Evolutionary conservation across 192 early-diverging fungal genomes (phyloP), one percentile per base, ranked within the genome.

Genomic region (Allomyces macrogynus): DNA sequence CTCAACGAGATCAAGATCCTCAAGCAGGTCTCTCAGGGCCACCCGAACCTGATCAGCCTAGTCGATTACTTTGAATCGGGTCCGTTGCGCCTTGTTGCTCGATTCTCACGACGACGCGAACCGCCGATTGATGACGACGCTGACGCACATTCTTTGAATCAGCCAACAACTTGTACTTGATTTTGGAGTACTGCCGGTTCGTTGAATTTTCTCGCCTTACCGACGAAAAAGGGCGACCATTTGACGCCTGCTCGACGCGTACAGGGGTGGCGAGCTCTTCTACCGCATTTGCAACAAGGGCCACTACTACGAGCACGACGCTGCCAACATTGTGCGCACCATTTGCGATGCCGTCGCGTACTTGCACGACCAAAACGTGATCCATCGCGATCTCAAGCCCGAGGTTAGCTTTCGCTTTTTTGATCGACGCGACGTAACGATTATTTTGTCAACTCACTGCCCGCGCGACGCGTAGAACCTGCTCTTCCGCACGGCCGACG

Each of bases 211-310:
- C n/a, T n/a, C n/a, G n/a, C n/a, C n/a, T n/a, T n/a, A n/a, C n/a
- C n/a, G n/a, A n/a, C n/a, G n/a, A n/a, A n/a, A n/a, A n/a, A n/a
- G n/a, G n/a, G n/a, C n/a, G n/a, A n/a, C 8, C 32, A 40, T 40
- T 40, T 40, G 32, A 40, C 32, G 32, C 32, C 32, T 7, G 8
- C 32, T 40, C 7, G 32, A 40, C 72, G 86, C 62, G 26, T 86
- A 84, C 27, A 80, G 78, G 8, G 95, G 95, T 40, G 93, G 93
- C 24, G 95, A 99, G 74, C 74, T 99, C 26, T 96, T 95, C 72
- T 88, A 95, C 68, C 77, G 87, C 40, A 88, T 98, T 64, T 81
- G 72, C 68, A 78, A 72, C 62, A 80, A 81, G 75, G 84, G 71
- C 61, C 82, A 65, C 64, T 87, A 87, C 63, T 79, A 76, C 66